Evolutionary conservation across 78 protist species (phyloP).

Genomic region (Dictyostelium intermedium): DNA sequence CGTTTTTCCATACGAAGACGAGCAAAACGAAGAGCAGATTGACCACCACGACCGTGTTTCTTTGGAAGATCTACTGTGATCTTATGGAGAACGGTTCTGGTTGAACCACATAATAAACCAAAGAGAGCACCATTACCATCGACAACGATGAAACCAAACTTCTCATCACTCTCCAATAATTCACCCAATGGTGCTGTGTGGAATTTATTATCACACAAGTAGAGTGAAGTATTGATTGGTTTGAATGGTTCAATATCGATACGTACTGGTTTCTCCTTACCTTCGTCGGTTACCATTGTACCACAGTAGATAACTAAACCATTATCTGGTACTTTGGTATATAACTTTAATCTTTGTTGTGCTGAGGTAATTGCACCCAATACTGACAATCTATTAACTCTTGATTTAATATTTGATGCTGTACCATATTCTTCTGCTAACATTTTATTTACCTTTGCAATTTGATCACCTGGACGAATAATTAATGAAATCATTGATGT

Average conservation of each 20-base stretch:
- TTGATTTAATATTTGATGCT: constrained; percentile 98
- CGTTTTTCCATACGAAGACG: constrained; percentile 99
- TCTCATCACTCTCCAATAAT: constrained; percentile 96
- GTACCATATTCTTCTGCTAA: constrained; percentile 99
- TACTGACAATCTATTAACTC: constrained; percentile 96
- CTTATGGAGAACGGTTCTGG: constrained; percentile 95
- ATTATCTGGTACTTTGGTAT: constrained; percentile 93
- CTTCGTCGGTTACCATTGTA: constrained; percentile 97
- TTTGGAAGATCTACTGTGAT: constrained; percentile 99
- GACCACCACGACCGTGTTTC: constrained; percentile 99
- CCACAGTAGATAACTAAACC: constrained; percentile 99
- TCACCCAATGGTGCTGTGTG: constrained; percentile 97
- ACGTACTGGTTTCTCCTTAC: constrained; percentile 97
- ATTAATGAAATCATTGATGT: constrained; percentile 99
- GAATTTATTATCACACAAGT: constrained; percentile 99
- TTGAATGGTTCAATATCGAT: constrained; percentile 99
- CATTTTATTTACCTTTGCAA: constrained; percentile 94
- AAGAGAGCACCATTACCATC: constrained; percentile 98
- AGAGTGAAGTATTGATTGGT: constrained; percentile 98
- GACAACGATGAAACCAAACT: constrained; percentile 99
- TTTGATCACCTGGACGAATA: constrained; percentile 98
- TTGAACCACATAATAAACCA: constrained; percentile 97
- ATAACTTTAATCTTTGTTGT: constrained; percentile 94
- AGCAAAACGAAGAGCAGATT: constrained; percentile 99
- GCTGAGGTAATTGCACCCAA: constrained; percentile 97